Evolutionary conservation across 1,284 basidiomycete genomes (phyloP), one percentile per base, ranked within the genome.

Genomic region (Xanthoconium separans): DNA sequence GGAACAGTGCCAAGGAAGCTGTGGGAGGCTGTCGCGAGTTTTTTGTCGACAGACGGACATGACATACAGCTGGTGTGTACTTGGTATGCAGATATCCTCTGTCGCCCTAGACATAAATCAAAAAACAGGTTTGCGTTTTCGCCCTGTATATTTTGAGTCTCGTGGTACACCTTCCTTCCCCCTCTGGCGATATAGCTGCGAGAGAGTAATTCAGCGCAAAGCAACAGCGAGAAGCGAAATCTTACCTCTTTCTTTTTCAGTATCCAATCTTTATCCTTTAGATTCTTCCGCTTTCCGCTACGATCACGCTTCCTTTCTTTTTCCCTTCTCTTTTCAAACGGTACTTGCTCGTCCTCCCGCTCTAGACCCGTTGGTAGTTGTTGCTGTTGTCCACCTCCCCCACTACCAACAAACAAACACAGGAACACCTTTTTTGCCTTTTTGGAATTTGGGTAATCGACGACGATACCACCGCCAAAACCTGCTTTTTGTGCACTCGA

Each of bases 401-500:
- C 84, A n/a, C 84, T 79, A 11, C 94, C 94, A 5, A 95, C 90
- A 70, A 91, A 91, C 55, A 97, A 73, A 66, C 92, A 93, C 53
- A 98, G 67, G 70, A 95, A 98, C 59, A 96, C 89, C 72, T 98
- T 98, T 64, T 83, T 85, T 34, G 93, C 93, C 72, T 95, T 98
- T 65, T 91, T 93, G 1, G 92, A 95, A 73, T 98, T 97, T 4
- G 95, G 95, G 72, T 93, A 98, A 75, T 99, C 97, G 42, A 99
- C 92, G 22, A 99, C 91, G 31, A 99, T 73, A 58, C 97, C 97
- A 55, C 97, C 97, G 6, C 95, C 95, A 69, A 99, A 99, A 0
- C 97, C 97, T 6, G 97, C 94, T 58, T 85, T 87, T 65, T 95
- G 94, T 2, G 97, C 97, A 61, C 89, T 89, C 5, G 87, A 86